Conservation (phyloP, 1,284 basidiomycete genomes). For the Ustilago trichophora region DNA sequence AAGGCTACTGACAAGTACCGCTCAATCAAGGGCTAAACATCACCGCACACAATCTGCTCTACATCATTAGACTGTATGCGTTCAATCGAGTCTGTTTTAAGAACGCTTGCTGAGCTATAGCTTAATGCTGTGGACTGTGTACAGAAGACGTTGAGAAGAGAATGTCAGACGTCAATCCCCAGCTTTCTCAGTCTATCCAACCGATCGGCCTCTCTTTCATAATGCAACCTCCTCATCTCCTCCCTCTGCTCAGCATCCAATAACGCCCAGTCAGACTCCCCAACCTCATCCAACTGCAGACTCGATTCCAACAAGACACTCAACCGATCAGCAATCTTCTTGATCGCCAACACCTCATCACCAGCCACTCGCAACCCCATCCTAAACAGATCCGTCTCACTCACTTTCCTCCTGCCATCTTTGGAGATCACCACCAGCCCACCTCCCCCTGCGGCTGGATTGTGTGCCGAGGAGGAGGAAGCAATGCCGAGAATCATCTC, state of each 20-base stretch:
- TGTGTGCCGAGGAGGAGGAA: no score
- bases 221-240: constrained; percentile 38
- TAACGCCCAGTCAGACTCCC: constrained; percentile 29
- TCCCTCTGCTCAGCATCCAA: constrained; percentile 28
- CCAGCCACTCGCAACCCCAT: constrained; percentile 60
- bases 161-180: constrained; percentile 39
- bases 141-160: no score
- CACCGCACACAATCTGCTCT: no score
- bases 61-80: no score
- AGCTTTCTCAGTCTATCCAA: constrained; percentile 45
- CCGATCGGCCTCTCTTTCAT: constrained; percentile 45
- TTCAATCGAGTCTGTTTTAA: no score
- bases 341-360: constrained; percentile 54
- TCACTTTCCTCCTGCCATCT: constrained; percentile 45
- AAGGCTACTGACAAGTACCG: constrained; percentile 70
- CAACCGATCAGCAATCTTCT: constrained; percentile 56
- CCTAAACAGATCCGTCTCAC: constrained; percentile 63
- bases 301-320: constrained; percentile 41
- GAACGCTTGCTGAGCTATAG: no score
- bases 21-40: constrained; percentile 15
- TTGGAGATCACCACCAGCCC: constrained; percentile 15
- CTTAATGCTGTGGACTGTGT: no score
- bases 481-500: constrained; percentile 64
- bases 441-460: no score
- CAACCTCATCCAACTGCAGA: constrained; percentile 44